Evolutionary conservation across 1,284 basidiomycete species (phyloP), one percentile per base, ranked within the genome.

Genomic region (Ceratobasidium sp.): DNA sequence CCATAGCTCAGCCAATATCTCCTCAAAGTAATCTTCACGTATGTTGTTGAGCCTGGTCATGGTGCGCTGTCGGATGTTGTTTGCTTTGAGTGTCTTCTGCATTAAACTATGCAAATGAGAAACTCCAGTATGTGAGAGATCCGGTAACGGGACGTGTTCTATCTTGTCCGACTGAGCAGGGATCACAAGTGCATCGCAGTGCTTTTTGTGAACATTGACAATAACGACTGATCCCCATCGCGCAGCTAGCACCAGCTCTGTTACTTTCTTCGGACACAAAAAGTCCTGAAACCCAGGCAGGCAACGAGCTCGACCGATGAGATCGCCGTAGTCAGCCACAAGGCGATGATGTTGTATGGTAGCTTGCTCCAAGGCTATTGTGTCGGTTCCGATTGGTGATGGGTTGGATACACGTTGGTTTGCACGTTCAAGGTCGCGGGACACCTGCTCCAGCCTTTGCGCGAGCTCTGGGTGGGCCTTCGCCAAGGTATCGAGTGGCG

Each of bases 251-350:
- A 38, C 8, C 13, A 57, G 55, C 18, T 57, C 38, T 9, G 32
- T 3, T 13, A 30, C 32, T 38, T 16, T 38, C 14, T 9, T 18
- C 3, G 55, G 55, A 8, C 55, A 14, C n/a, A 57, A 38, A 18
- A 57, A 57, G 18, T 38, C 32, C 38, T 57, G 28, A 5, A 57
- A 38, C n/a, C 55, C 55, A 35, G 55, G 55, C 1, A 57, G 55
- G 9, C 18, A n/a, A 8, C 55, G 55, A n/a, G n/a, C 32, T n/a
- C 1, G 14, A 18, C 1, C 11, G 9, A 57, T 4, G 7, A 57
- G 55, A 26, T 57, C 55, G 30, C 35, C 55, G 2, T 14, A 6
- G 11, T 16, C 13, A 23, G 21, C 7, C n/a, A 23, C 50, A 6
- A 54, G 30, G 6, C 23, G 50, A 28, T 14, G 30, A 9, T 57